Base-by-base conservation (phyloP, 192 early-diverging fungal species). In the Phycomyces blakesleeanus region DNA sequence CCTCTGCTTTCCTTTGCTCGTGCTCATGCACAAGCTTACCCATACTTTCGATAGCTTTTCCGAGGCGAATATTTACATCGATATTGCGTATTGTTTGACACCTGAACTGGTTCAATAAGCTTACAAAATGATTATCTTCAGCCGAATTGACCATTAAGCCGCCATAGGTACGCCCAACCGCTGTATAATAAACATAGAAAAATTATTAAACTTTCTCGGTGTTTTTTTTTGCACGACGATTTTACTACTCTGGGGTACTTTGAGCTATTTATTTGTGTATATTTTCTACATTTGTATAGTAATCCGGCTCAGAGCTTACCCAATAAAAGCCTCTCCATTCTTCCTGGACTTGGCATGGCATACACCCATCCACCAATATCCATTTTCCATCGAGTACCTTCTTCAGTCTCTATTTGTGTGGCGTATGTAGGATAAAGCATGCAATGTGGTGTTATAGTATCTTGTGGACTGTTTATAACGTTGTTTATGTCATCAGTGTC, bases 391-490 rank as follows among this genome's bases (percentile, higher is more conserved):
- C 56, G 18, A 1, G 22, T 18, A 25, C 57, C 55, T 20, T 59
- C 18, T 16, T 55, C 42, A 7, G 59, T 53, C 9, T 63, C 61
- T 24, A 56, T 41, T n/a, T 63, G 26, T 27, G 34, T 20, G 15
- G 60, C 72, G 57, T 74, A 74, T 25, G 61, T 67, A 12, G 72
- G 72, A 47, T 68, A 74, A 0, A 74, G 40, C 57, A 74, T 74
- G 40, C 66, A 68, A 16, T 74, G 67, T 6, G 55, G 59, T 7
- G 56, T 53, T 18, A 57, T 20, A 11, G 54, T 24, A 21, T 65
- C 63, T 29, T 53, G 53, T 16, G 52, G 26, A 49, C 24, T 26
- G 22, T 57, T 24, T 15, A 63, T 38, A 18, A 63, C 57, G 8
- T 62, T 55, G 15, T 55, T 42, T 6, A 69, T 57, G 12, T 61